Evolutionary conservation across 2,329 filamentous ascomycete genomes (phyloP).

Genomic region (Fusarium secorum): DNA sequence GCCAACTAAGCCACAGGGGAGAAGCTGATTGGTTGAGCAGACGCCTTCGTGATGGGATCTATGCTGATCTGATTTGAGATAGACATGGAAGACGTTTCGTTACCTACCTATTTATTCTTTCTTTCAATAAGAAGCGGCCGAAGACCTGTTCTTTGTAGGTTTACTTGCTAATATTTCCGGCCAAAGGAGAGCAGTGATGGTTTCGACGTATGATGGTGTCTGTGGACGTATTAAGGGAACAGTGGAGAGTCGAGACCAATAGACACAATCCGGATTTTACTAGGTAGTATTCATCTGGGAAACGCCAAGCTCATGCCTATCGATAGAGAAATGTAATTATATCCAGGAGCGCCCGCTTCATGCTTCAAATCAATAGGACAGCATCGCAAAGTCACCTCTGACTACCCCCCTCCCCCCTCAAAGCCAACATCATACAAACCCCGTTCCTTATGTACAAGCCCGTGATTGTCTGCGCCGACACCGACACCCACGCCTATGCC

Average conservation of each 20-base stretch:
- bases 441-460: conserved; percentile 36
- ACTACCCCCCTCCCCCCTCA: conserved; percentile 31
- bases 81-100: not conserved
- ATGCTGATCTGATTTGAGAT: not conserved
- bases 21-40: conserved; percentile 1
- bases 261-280: not conserved
- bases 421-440: conserved; percentile 44
- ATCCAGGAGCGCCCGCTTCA: conserved; percentile 31
- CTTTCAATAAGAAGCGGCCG: not conserved
- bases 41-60: not conserved
- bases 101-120: not conserved
- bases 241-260: not conserved
- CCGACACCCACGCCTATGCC: conserved; percentile 24
- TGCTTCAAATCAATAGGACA: not conserved
- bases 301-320: conserved; percentile 11
- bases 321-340: conserved; percentile 9
- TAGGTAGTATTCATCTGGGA: not conserved
- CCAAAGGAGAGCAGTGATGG: not conserved
- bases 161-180: not conserved
- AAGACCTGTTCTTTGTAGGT: not conserved
- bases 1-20: conserved; percentile 40
- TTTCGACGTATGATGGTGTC: not conserved
- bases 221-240: not conserved
- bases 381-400: not conserved
- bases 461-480: conserved; percentile 18